Base-by-base conservation (phyloP, 1,139 yeast genomes). In the Taphrina flavorubra region DNA sequence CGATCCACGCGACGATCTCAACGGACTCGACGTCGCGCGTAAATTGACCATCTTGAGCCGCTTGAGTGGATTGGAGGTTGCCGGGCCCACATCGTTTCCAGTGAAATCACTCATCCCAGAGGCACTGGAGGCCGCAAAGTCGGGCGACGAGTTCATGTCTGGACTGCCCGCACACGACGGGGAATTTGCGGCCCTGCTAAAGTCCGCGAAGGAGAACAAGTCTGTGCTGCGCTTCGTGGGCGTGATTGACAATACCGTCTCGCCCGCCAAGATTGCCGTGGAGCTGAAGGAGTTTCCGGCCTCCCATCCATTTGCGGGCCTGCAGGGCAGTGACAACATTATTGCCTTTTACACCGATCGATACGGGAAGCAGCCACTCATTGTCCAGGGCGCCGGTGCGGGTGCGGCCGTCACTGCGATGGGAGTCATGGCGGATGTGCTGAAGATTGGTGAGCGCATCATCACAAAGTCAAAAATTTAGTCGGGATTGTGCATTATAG, bases 401-500 rank as follows among this genome's bases (percentile, higher is more conserved):
- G 99, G 99, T 80, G 97, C 97, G 71, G 98, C 88, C 55, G 98
- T 94, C 68, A 94, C 99, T 68, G 99, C 99, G 71, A 96, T 95
- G 78, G 99, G 99, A 79, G 97, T 95, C 63, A 84, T 94, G 75
- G 97, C 96, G 66, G 99, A 94, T 78, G 87, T 90, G 44, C 85
- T 95, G 77, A 92, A 90, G 82, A 87, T 90, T 74, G 96, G 96
- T 57, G 92, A 58, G 44, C 62, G 62, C 10, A 31, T 58, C 53
- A 44, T 58, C 14, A 44, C 39, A 25, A 42, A 44, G 31, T 16
- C 62, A 6, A 58, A 44, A 14, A 58, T 58, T 39, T 56, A 56
- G 60, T n/a, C 3, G 13, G 42, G 31, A 25, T 25, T 25, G 31
- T 25, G 4, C 31, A 25, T 2, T 25, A 25, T 25, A 25, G 31